Base-by-base conservation (phyloP, 306 rosid genomes). In the Corylus americana region DNA sequence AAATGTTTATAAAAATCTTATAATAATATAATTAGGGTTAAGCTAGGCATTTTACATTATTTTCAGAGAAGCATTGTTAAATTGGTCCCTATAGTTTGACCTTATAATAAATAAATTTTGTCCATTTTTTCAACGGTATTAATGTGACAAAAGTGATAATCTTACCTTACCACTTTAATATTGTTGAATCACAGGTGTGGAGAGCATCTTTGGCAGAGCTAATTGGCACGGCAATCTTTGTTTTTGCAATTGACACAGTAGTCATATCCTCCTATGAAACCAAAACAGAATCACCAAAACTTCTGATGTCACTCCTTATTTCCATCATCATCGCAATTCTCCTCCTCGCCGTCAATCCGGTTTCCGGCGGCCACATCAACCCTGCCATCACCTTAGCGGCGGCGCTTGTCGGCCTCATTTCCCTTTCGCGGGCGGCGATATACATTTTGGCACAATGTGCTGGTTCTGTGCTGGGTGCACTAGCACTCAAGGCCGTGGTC, bases 341-440 rank as follows among this genome's bases (percentile, higher is more conserved):
- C 71, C 86, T 82, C 20, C 53, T 82, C 1, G 89, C 81, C 35
- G 45, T 77, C 53, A 79, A 71, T n/a, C 89, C 86, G 11, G 39
- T 79, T 35, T 86, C 84, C 22, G 86, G 84, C 2, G 84, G 89
- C 54, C 89, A 86, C 70, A 44, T 82, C 55, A 86, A 86, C 79
- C 89, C 86, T 0, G 59, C 55, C 42, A 17, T 86, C 74, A 86
- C 84, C 25, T 50, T 86, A 9, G 37, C 77, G 0, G 84, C 88
- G 0, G 79, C 79, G 0, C 76, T 76, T 17, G 31, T 86, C 5
- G 84, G 89, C 71, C 54, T 86, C 39, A 76, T 86, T 37, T 79
- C 89, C 51, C 18, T 82, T 57, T 73, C 86, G 5, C 76, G 86
- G n/a, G 89, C 89, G 0, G 76, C 47, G n/a, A 25, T 86, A 7